Evolutionary conservation across 768 basidiomycete species (phyloP).

Genomic region (Lactarius vividus): DNA sequence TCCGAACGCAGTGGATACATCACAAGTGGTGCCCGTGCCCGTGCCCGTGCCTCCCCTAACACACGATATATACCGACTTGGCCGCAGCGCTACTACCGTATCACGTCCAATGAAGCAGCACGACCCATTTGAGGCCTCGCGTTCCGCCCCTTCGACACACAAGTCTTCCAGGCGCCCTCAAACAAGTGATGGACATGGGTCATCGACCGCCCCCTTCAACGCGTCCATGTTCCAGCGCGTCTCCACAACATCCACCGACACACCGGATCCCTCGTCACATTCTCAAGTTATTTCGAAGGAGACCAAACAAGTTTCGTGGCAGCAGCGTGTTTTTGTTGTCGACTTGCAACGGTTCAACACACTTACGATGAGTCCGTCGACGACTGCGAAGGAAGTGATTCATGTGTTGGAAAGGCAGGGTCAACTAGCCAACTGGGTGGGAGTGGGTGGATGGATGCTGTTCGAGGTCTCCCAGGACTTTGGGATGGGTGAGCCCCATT

Average conservation of each 20-base stretch:
- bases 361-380: constrained; percentile 65
- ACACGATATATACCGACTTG: constrained; percentile 5
- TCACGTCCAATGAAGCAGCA: constrained; percentile 33
- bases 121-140: constrained; percentile 36
- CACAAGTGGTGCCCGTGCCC: background rate
- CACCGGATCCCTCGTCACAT: constrained; percentile 14
- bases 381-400: constrained; percentile 72
- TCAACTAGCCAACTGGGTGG: constrained; percentile 56
- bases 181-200: constrained; percentile 31
- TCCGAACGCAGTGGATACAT: constrained; percentile 37
- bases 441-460: constrained; percentile 79
- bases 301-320: constrained; percentile 36
- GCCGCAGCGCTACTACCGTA: constrained; percentile 28
- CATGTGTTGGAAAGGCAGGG: constrained; percentile 63
- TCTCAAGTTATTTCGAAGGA: constrained; percentile 13
- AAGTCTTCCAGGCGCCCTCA: constrained; percentile 27
- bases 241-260: constrained; percentile 39
- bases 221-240: constrained; percentile 32
- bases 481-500: constrained; percentile 74
- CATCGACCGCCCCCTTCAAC: constrained; percentile 24
- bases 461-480: constrained; percentile 89
- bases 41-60: background rate
- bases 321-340: constrained; percentile 75
- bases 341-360: constrained; percentile 73
- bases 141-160: background rate